These are phyloP conservation scores for Proliferodiscus dingleyae DNA, from an alignment of 2,329 filamentous ascomycete species.

Conservation along the genomic window DNA sequence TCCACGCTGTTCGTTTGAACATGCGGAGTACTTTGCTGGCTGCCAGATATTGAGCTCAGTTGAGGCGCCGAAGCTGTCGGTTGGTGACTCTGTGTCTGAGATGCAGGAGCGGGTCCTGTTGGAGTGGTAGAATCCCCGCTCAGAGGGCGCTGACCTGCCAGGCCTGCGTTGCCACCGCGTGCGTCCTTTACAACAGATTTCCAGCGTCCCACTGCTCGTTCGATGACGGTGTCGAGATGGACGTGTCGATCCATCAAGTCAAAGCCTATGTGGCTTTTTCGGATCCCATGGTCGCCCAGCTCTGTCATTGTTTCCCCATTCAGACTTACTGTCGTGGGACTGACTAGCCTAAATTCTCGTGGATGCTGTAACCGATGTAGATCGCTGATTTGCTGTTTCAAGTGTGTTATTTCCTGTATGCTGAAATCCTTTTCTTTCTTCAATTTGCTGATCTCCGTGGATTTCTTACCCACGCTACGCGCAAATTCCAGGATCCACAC, in stretches of 20 bases:
- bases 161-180: no score
- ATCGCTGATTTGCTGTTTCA: slow-evolving; percentile 55
- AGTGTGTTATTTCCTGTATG: slow-evolving; percentile 50
- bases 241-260: slow-evolving; percentile 46
- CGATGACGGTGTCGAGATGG: slow-evolving; percentile 48
- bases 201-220: slow-evolving; percentile 56
- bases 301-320: slow-evolving; percentile 44
- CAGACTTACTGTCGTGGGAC: slow-evolving; percentile 49
- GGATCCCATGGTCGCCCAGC: slow-evolving; percentile 42
- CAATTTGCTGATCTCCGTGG: slow-evolving; percentile 45
- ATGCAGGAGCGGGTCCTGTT: no score
- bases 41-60: no score
- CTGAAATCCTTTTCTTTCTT: slow-evolving; percentile 42
- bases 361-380: slow-evolving; percentile 55
- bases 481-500: slow-evolving; percentile 60
- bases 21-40: no score
- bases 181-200: slow-evolving; percentile 56
- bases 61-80: no score
- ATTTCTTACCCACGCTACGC: slow-evolving; percentile 52
- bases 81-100: no score
- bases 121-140: no score
- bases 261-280: slow-evolving; percentile 38
- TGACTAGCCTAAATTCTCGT: slow-evolving; percentile 50
- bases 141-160: no score
- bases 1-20: no score